Evolutionary conservation across 331 rosid genomes (phyloP), one percentile per base, ranked within the genome.

Genomic region (Arachis monticola): DNA sequence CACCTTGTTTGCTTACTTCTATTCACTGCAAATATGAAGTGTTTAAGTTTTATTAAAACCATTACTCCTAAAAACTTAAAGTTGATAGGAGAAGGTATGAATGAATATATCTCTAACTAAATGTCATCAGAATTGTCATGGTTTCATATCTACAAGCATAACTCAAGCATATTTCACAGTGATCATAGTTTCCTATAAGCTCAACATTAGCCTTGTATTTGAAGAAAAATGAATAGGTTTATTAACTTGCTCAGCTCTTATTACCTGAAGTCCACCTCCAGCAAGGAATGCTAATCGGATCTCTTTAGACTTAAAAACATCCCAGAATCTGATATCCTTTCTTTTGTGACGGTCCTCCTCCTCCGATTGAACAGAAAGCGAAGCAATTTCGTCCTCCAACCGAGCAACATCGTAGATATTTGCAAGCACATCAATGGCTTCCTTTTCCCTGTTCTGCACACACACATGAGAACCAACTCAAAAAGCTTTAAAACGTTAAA

Each of bases 261-360:
- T 17, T 17, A 93, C 97, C 93, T 88, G 97, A 64, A 93, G 87
- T 65, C 98, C 98, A 8, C 82, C 98, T 60, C 98, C 98, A 45
- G 90, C 96, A 30, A 91, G 60, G 85, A 93, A 91, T 8, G 98
- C 98, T 59, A 93, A 89, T 81, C 96, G 83, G 75, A 91, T 87
- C 80, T 91, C 90, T 84, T 88, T 91, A 53, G 70, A 63, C 79
- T 66, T 87, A 53, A 89, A 91, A 74, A 87, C 97, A 71, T 88
- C 86, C 83, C 59, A 27, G 60, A 61, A 82, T 67, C 80, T 83
- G 65, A 82, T 76, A 35, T 76, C 70, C 1, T 51, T 70, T 75
- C 61, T 77, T 75, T 83, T 87, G 31, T 65, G 79, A 69, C 10
- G 60, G 51, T 91, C 97, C 78, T 80, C 81, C 83, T 80, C 81